Base-by-base conservation (phyloP, 345 rosid genomes). In the Gossypioides kirkii region DNA sequence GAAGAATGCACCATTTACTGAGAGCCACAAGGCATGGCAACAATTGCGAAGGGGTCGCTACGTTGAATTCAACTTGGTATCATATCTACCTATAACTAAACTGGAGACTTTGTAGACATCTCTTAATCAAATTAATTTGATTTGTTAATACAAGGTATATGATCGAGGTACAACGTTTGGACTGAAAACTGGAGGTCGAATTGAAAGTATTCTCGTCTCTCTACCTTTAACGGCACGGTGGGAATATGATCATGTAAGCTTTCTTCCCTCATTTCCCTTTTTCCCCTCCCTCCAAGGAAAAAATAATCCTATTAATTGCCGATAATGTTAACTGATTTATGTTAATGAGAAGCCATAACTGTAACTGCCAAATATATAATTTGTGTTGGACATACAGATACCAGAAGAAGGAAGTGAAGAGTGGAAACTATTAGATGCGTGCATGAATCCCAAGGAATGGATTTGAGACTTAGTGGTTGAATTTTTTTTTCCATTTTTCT, bases 81-180 rank as follows among this genome's bases (percentile, higher is more conserved):
- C 20, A 28, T 68, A 67, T 53, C 45, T 41, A 38, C 18, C 61
- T 58, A 7, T 11, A 32, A 10, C 70, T 23, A 42, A 46, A 25
- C 13, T 12, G 11, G 58, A 56, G 7, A 32, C 25, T 26, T 73
- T 47, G 47, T 23, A 28, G 28, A 25, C 36, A 61, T 17, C 66
- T 66, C 25, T 76, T 47, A 2, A 25, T 25, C 14, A 50, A 49
- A 61, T 50, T 71, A 74, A 22, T 73, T 17, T 69, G 49, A 61
- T 56, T 59, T 72, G 25, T 58, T 67, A 59, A 32, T 68, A 12
- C 25, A 72, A 95, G 99, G 97, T 95, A 12, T 95, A 95, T 75
- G 99, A 95, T 77, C 88, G 98, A 10, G 99, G 99, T 62, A 95
- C 99, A 49, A 92, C 99, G 17, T 95, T 95, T 82, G 99, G 99